Base-by-base conservation (phyloP, 805 yeast species). In the Ogataea minuta region DNA sequence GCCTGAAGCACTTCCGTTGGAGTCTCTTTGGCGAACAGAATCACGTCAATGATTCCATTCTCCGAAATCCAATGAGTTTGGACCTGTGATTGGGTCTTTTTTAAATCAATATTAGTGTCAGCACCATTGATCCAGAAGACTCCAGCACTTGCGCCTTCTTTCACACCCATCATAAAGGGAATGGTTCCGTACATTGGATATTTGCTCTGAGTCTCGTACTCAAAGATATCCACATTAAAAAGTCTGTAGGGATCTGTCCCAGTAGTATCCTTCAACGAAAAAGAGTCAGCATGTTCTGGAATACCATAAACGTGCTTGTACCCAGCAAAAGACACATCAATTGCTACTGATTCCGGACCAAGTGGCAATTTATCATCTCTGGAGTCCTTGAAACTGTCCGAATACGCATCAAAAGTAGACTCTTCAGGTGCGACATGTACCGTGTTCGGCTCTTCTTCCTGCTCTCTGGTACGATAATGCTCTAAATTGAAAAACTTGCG, bases 151-250 rank as follows among this genome's bases (percentile, higher is more conserved):
- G 69, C 52, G 0, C 65, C 73, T 0, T 76, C 70, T 35, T 75
- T 77, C 12, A 76, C 76, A 0, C 88, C 93, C 35, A 87, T 64
- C 74, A 93, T 71, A 31, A 90, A 78, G 3, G 99, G 99, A 51
- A 93, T 87, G 0, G 95, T 70, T 1, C 99, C 99, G 56, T 93
- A 93, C 95, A 90, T 89, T 31, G 98, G 88, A 71, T 83, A 70
- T 40, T 80, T 78, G 26, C 95, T 82, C 45, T 85, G 77, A 2
- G 81, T 71, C 50, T 86, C 95, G 59, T 93, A 93, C 62, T 93
- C 97, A 63, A 93, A 93, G 24, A 91, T 91, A 59, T 93, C 99
- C 20, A 90, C 97, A 52, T 93, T 91, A 69, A 66, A 93, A 29
- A 93, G 67, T 31, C 99, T 72, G 61, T 93, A 93, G 2, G 98